Conservation (phyloP, 1,139 yeast species). For the Arxiozyma slooffiae region DNA sequence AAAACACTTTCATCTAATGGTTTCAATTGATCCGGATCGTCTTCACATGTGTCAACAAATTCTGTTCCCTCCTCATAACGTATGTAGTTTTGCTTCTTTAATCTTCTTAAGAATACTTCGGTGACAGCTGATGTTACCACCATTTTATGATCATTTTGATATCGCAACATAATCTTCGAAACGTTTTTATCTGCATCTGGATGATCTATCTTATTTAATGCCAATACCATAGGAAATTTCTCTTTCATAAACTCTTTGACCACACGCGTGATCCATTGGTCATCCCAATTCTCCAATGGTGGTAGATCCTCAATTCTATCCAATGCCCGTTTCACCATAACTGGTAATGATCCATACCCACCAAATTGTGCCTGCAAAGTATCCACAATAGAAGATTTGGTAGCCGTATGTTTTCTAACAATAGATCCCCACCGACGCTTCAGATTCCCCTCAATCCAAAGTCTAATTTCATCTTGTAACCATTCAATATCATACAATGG, state of each 20-base stretch:
- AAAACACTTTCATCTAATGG: constrained; percentile 71
- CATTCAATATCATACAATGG: constrained; percentile 89
- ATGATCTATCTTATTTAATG: constrained; percentile 91
- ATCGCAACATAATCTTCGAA: constrained; percentile 74
- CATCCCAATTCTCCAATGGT: constrained; percentile 80
- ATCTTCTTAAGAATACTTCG: constrained; percentile 73
- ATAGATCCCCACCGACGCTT: constrained; percentile 90
- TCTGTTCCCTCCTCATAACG: constrained; percentile 90
- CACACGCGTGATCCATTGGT: constrained; percentile 63
- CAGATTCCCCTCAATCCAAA: constrained; percentile 90
- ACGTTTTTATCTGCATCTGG: constrained; percentile 96
- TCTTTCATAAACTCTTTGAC: constrained; percentile 74
- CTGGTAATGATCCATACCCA: constrained; percentile 84
- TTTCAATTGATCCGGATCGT: constrained; percentile 66
- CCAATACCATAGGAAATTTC: constrained; percentile 87
- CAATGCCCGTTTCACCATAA: constrained; percentile 65
- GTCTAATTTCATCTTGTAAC: constrained; percentile 87
- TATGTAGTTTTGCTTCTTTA: constrained; percentile 75
- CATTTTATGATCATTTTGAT: constrained; percentile 60
- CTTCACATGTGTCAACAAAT: constrained; percentile 82
- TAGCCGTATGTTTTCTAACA: constrained; percentile 54
- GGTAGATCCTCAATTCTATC: constrained; percentile 55
- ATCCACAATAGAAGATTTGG: constrained; percentile 64
- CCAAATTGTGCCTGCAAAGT: constrained; percentile 86
- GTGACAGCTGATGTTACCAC: constrained; percentile 88